Conservation (phyloP, 495 filamentous ascomycete genomes). For the Penicillium antarcticum region DNA sequence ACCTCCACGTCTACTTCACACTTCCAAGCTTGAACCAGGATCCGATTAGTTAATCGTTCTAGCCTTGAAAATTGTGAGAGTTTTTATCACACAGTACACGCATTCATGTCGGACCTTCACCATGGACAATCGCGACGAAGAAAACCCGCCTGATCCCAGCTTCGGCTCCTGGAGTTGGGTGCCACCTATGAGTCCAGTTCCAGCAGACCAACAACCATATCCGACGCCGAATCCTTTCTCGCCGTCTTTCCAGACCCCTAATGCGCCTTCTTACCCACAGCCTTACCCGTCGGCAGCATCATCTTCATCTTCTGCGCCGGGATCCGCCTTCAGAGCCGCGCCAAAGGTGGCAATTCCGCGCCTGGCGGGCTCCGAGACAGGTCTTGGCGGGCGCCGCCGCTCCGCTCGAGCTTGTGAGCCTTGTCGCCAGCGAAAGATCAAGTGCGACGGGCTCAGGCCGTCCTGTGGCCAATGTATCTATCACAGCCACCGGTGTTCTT, state of each 20-base stretch:
- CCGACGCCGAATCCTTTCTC: neutral
- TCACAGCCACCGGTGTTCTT: conserved; percentile 45
- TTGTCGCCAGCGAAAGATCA: conserved; percentile 65
- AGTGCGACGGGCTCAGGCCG: conserved; percentile 55
- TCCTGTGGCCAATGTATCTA: conserved; percentile 52
- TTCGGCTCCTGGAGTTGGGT: neutral
- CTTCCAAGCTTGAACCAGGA: too few relatives aligned
- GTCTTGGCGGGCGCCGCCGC: conserved; percentile 25
- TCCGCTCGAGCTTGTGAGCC: conserved; percentile 64
- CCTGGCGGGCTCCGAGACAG: neutral
- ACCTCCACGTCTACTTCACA: too few relatives aligned
- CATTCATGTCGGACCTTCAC: neutral
- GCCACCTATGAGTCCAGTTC: neutral
- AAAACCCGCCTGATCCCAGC: neutral
- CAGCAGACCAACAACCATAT: neutral
- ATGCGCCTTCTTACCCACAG: neutral
- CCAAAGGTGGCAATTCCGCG: conserved; percentile 37
- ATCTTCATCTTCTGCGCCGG: neutral
- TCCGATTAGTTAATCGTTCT: too few relatives aligned
- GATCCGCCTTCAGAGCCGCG: neutral
- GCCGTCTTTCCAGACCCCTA: neutral
- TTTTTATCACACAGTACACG: neutral
- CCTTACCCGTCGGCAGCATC: neutral
- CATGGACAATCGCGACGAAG: neutral
- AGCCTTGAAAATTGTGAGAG: too few relatives aligned